Base-by-base conservation (phyloP, 257 asterid genomes). In the Marsdenia floribunda region DNA sequence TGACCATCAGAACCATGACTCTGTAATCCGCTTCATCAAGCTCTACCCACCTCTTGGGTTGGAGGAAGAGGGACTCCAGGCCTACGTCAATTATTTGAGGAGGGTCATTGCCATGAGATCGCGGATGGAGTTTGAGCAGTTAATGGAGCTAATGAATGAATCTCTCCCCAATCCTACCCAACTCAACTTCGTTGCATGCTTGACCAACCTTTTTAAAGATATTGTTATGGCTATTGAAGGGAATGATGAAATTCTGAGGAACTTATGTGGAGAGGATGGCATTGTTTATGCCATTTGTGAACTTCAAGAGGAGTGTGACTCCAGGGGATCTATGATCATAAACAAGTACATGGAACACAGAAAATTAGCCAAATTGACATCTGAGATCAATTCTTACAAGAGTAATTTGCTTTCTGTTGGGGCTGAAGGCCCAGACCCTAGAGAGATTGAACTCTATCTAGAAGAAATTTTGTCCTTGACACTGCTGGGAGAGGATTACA, bases 241-340 rank as follows among this genome's bases (percentile, higher is more conserved):
- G 74, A 94, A 90, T 49, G 82, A 84, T 73, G 97, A 87, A 59
- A 94, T 91, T 75, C 82, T 94, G 74, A 88, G 90, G 82, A 80
- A 77, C 75, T 84, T 94, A 76, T 94, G 97, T 44, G 98, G 96
- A 38, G 99, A 94, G 86, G 96, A 94, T 85, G 97, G 92, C 26
- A 88, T 92, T 76, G 99, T 92, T 52, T 94, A 90, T 53, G 98
- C 98, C 70, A 89, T 90, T 65, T 90, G 96, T 77, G 98, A 92
- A 86, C 89, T 94, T 68, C 99, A 92, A 72, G 98, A 92, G 83
- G 98, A 94, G 84, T 94, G 99, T 74, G 99, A 94, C 80, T 87
- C 91, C 2, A 80, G 93, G 77, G 99, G 97, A 68, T 85, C 97
- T 15, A 80, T 86, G 68, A 89, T 94, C 79, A 80, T 94, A 74